Evolutionary conservation across 495 filamentous ascomycete genomes (phyloP).

Genomic region (Hypomontagnella submonticulosa): DNA sequence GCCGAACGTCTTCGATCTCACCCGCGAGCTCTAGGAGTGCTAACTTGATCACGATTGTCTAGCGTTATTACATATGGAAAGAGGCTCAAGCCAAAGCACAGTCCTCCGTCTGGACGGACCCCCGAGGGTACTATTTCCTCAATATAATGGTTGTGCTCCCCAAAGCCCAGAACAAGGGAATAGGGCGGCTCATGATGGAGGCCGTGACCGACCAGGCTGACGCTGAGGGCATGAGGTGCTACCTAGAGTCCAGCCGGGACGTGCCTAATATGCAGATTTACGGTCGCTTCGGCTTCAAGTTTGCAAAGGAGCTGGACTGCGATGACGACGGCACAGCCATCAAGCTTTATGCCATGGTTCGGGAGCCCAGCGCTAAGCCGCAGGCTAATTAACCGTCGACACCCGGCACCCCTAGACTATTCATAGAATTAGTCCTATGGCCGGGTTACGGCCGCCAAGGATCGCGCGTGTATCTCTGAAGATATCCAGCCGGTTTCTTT

Average conservation of each 20-base stretch:
- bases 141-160: slow-evolving; percentile 75
- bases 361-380: slow-evolving; percentile 53
- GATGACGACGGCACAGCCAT: slow-evolving; percentile 62
- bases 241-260: slow-evolving; percentile 71
- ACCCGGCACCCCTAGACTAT: not conserved
- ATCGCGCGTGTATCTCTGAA: not conserved
- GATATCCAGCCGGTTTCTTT: not conserved
- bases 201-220: slow-evolving; percentile 68
- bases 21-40: slow-evolving; percentile 14
- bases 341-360: slow-evolving; percentile 64
- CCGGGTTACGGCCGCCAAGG: not conserved
- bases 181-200: slow-evolving; percentile 69
- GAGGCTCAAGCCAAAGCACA: slow-evolving; percentile 67
- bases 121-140: slow-evolving; percentile 73
- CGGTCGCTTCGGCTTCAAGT: slow-evolving; percentile 70
- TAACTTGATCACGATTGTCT: slow-evolving; percentile 22
- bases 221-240: slow-evolving; percentile 67
- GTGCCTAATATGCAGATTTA: slow-evolving; percentile 74
- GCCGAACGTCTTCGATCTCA: slow-evolving; percentile 11
- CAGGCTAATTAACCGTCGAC: slow-evolving; percentile 24
- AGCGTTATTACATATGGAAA: slow-evolving; percentile 75
- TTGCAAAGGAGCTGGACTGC: slow-evolving; percentile 71
- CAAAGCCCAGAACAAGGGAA: slow-evolving; percentile 66
- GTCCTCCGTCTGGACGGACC: slow-evolving; percentile 66
- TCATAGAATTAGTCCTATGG: not conserved